Conservation (phyloP, 257 asterid genomes). For the Primulina tabacum region DNA sequence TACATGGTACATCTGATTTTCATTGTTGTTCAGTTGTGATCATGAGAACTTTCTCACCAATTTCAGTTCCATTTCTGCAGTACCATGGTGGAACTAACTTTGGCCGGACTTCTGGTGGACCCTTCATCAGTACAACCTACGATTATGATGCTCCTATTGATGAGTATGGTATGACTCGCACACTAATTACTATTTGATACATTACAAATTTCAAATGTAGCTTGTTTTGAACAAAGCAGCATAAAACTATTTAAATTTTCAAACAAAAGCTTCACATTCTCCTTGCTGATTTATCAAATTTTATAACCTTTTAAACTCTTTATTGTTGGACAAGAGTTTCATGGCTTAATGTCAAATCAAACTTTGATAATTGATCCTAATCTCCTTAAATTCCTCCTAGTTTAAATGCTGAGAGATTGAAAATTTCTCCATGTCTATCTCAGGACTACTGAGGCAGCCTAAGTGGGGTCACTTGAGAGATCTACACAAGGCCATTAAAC, state of each 20-base stretch:
- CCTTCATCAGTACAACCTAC: slow-evolving; percentile 62
- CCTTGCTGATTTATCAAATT: no score
- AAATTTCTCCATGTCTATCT: background rate
- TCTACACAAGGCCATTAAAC: slow-evolving; percentile 64
- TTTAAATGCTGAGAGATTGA: no score
- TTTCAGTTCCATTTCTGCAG: slow-evolving; percentile 28
- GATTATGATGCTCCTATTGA: slow-evolving; percentile 81
- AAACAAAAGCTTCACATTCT: background rate
- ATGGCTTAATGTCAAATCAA: no score
- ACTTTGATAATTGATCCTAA: no score
- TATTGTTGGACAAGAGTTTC: no score
- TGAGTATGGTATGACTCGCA: slow-evolving; percentile 51
- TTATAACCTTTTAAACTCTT: no score
- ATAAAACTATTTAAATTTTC: no score
- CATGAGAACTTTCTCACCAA: background rate
- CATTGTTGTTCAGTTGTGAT: background rate
- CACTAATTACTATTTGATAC: background rate
- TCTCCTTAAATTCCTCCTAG: background rate
- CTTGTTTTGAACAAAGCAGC: background rate
- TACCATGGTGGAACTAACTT: slow-evolving; percentile 79
- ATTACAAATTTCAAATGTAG: background rate
- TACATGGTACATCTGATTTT: slow-evolving; percentile 52
- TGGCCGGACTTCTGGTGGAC: slow-evolving; percentile 78
- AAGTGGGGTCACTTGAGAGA: slow-evolving; percentile 65
- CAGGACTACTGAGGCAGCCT: slow-evolving; percentile 63